Evolutionary conservation across 2,329 filamentous ascomycete species (phyloP).

Genomic region (Dactylellina parvicollis): DNA sequence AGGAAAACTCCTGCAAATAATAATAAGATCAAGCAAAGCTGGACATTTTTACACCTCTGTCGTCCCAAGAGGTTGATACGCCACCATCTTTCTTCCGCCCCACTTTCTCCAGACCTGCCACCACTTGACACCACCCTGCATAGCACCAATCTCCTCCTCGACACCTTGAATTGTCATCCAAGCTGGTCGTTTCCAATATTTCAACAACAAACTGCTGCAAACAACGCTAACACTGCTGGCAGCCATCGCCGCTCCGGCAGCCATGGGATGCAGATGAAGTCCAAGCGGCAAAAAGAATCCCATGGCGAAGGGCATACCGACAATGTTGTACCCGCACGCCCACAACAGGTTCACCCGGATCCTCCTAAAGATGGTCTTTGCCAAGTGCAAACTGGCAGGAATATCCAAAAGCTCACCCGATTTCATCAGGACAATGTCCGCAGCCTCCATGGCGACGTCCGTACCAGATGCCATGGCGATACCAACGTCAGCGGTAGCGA

Average conservation of each 20-base stretch:
- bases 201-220: constrained; percentile 80
- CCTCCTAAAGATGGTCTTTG: constrained; percentile 83
- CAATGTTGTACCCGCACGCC: constrained; percentile 90
- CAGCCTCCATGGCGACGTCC: constrained; percentile 97
- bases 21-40: neutral
- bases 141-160: constrained; percentile 67
- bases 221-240: constrained; percentile 90
- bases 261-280: constrained; percentile 88
- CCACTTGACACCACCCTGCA: constrained; percentile 54
- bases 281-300: constrained; percentile 92
- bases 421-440: constrained; percentile 94
- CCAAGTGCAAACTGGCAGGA: constrained; percentile 83
- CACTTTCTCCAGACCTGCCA: constrained; percentile 48
- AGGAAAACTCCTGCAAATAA: constrained; percentile 12
- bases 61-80: constrained; percentile 40
- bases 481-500: constrained; percentile 90
- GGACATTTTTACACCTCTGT: constrained; percentile 34
- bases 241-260: constrained; percentile 93
- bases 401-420: constrained; percentile 91
- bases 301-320: constrained; percentile 96
- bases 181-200: constrained; percentile 81
- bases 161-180: constrained; percentile 83
- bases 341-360: constrained; percentile 94
- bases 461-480: constrained; percentile 93
- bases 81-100: constrained; percentile 15